These are phyloP conservation scores for Nitzschia sp. DNA, from an alignment of 108 stramenopile genomes.

Conservation along the genomic window DNA sequence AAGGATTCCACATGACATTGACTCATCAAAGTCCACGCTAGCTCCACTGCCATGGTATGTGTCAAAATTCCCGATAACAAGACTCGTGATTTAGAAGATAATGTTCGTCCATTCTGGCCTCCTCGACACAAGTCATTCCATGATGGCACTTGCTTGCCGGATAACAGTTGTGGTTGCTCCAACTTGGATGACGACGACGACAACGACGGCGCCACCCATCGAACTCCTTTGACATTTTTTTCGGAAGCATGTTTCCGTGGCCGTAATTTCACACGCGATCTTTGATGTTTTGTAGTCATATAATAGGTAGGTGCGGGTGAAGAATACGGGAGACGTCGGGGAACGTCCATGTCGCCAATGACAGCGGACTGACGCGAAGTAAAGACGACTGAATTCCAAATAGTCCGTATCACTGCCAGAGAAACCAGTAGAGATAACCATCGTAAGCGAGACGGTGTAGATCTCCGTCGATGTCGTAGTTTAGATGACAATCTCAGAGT, in stretches of 20 bases:
- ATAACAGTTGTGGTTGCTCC: background rate
- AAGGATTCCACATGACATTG: slow-evolving; percentile 56
- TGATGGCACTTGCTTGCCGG: background rate
- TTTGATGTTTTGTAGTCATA: background rate
- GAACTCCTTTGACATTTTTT: background rate
- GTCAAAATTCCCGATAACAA: slow-evolving; percentile 62
- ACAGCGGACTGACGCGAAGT: background rate
- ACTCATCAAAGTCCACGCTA: slow-evolving; percentile 50
- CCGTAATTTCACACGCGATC: background rate
- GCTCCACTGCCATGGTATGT: slow-evolving; percentile 55
- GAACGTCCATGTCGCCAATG: slow-evolving; percentile 12
- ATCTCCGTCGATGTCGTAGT: background rate
- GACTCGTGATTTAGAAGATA: slow-evolving; percentile 35
- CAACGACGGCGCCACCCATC: background rate
- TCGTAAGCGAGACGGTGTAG: slow-evolving; percentile 2
- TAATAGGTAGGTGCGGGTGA: background rate
- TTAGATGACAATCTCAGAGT: too few species aligned
- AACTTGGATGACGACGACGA: background rate
- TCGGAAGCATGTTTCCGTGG: background rate
- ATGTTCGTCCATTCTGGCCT: background rate
- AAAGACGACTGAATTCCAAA: background rate
- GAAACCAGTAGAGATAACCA: background rate
- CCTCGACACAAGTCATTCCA: slow-evolving; percentile 9
- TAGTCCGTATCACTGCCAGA: slow-evolving; percentile 31
- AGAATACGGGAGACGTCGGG: background rate